A percentile compares a stretch with the other conserved stretches of the same genome.
phyloP scores from a whole-genome alignment of 1,284 basidiomycete genomes.

The Ceratorhiza oryzae-sativae region DNA sequence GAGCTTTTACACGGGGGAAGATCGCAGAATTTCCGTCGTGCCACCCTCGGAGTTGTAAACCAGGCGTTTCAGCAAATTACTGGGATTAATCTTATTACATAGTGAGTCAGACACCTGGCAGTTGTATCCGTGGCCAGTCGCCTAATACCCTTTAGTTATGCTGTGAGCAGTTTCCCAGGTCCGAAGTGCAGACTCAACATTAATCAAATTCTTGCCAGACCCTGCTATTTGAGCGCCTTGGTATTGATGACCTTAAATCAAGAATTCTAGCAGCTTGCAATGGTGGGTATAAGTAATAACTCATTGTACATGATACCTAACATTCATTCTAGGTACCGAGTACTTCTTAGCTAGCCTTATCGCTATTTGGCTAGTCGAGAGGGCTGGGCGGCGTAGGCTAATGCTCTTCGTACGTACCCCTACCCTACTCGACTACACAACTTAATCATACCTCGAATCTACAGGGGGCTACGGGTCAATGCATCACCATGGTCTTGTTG shows the following conservation, averaged over 20 bases:
- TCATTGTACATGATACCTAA: background rate
- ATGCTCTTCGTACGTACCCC: conserved; percentile 63
- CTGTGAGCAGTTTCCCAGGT: conserved; percentile 43
- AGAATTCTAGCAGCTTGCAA: conserved; percentile 73
- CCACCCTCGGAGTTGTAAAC: conserved; percentile 63
- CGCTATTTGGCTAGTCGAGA: conserved; percentile 63
- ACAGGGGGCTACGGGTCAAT: conserved; percentile 65
- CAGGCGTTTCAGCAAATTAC: conserved; percentile 78
- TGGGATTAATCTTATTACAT: conserved; percentile 71
- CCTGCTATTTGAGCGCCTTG: conserved; percentile 65
- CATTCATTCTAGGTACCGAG: conserved; percentile 55
- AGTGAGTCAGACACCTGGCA: conserved; percentile 55
- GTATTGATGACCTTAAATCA: conserved; percentile 65
- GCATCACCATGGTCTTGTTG: conserved; percentile 65
- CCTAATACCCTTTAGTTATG: conserved; percentile 46
- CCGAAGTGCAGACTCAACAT: background rate
- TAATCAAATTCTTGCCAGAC: conserved; percentile 52
- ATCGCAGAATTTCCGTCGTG: conserved; percentile 69
- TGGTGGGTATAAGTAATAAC: conserved; percentile 48
- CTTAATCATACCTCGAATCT: background rate
- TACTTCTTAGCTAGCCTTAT: conserved; percentile 69
- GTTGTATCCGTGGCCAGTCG: background rate
- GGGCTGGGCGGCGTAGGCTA: conserved; percentile 66
- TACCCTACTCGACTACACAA: background rate
- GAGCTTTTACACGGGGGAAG: conserved; percentile 67